These are phyloP conservation scores for Penicillium crystallinum DNA, from an alignment of 495 filamentous ascomycete species.

Conservation along the genomic window DNA sequence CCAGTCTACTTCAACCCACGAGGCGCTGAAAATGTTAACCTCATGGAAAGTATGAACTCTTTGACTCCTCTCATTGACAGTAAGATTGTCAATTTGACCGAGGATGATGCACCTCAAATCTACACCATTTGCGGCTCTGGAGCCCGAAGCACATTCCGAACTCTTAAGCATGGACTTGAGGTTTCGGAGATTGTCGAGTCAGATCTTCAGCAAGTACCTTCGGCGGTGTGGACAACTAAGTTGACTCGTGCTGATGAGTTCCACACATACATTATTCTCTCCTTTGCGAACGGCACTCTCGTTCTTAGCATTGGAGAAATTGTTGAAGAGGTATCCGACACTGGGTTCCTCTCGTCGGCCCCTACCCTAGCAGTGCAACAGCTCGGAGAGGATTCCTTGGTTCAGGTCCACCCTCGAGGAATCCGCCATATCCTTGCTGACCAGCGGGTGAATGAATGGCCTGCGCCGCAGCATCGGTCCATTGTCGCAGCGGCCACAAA, in stretches of 20 bases:
- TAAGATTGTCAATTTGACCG: slow-evolving; percentile 79
- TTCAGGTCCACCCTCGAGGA: slow-evolving; percentile 93
- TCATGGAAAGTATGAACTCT: slow-evolving; percentile 80
- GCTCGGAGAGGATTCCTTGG: slow-evolving; percentile 84
- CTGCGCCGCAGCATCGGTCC: slow-evolving; percentile 83
- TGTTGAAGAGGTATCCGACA: slow-evolving; percentile 90
- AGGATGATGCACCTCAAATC: slow-evolving; percentile 94
- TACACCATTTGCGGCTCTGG: slow-evolving; percentile 87
- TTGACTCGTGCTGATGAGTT: slow-evolving; percentile 75
- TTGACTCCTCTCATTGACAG: slow-evolving; percentile 89
- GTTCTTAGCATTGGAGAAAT: slow-evolving; percentile 94
- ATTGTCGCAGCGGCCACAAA: slow-evolving; percentile 97
- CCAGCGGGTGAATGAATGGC: slow-evolving; percentile 88
- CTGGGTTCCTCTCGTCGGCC: slow-evolving; percentile 80
- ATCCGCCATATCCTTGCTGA: slow-evolving; percentile 83
- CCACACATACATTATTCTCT: slow-evolving; percentile 74
- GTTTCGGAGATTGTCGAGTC: slow-evolving; percentile 93
- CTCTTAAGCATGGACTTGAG: slow-evolving; percentile 84
- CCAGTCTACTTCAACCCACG: slow-evolving; percentile 83
- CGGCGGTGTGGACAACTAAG: slow-evolving; percentile 93
- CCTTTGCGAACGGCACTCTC: slow-evolving; percentile 66
- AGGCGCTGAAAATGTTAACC: slow-evolving; percentile 69
- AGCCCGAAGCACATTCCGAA: slow-evolving; percentile 82
- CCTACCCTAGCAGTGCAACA: slow-evolving; percentile 90
- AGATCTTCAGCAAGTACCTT: slow-evolving; percentile 77